phyloP scores from a whole-genome alignment of 1,284 basidiomycete species.

The Rhodotorula glutinis region DNA sequence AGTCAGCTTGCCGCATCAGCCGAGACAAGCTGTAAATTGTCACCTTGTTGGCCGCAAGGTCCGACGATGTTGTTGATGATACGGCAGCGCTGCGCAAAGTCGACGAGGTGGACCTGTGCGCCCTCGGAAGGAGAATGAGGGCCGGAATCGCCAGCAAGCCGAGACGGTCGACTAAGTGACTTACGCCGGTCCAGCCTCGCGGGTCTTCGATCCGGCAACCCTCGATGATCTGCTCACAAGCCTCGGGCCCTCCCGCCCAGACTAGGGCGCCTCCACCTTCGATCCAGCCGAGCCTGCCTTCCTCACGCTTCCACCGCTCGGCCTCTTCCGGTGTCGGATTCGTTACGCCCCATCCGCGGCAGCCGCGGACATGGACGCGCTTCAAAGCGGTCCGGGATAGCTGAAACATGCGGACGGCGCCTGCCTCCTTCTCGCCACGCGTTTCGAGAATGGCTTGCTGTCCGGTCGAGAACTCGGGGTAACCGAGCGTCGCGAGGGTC shows the following conservation, averaged over 20 bases:
- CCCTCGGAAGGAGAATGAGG: background rate
- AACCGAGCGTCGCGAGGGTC: slow-evolving; percentile 42
- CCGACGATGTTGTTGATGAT: slow-evolving; percentile 40
- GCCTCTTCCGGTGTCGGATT: slow-evolving; percentile 31
- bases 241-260: slow-evolving; percentile 39
- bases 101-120: slow-evolving; percentile 31
- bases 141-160: background rate
- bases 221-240: slow-evolving; percentile 35
- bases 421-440: slow-evolving; percentile 38
- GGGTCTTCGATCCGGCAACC: slow-evolving; percentile 43
- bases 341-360: slow-evolving; percentile 37
- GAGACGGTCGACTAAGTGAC: background rate
- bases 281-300: slow-evolving; percentile 38
- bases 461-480: slow-evolving; percentile 38
- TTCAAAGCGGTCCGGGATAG: slow-evolving; percentile 26
- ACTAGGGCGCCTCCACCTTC: slow-evolving; percentile 40
- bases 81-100: slow-evolving; percentile 27
- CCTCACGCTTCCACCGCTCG: slow-evolving; percentile 22
- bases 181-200: slow-evolving; percentile 41
- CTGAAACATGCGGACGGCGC: slow-evolving; percentile 39
- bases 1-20: background rate
- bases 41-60: slow-evolving; percentile 41
- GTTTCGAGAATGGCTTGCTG: slow-evolving; percentile 40
- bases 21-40: background rate
- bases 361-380: slow-evolving; percentile 36